Evolutionary conservation across 2,329 filamentous ascomycete genomes (phyloP).

Genomic region (Plenodomus lindquistii): DNA sequence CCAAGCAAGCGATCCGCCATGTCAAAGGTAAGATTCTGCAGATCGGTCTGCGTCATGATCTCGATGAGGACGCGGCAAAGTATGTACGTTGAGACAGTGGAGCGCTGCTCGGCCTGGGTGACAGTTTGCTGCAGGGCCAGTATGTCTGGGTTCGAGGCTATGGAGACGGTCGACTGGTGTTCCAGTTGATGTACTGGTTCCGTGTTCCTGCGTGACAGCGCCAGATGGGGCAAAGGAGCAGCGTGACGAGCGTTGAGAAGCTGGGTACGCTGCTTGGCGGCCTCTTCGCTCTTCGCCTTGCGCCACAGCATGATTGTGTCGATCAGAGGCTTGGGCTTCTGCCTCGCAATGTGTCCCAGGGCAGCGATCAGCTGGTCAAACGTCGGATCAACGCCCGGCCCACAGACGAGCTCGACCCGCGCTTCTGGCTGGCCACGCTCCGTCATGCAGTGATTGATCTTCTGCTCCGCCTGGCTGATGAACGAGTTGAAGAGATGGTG

Average conservation of each 20-base stretch:
- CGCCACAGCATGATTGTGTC: constrained; percentile 98
- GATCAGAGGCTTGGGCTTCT: constrained; percentile 92
- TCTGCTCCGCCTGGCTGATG: constrained; percentile 94
- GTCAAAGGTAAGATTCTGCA: constrained; percentile 80
- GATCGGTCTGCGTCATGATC: constrained; percentile 86
- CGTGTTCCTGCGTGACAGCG: constrained; percentile 43
- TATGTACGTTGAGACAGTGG: constrained; percentile 93
- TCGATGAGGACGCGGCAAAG: constrained; percentile 92
- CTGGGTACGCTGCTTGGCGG: constrained; percentile 48
- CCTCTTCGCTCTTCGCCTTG: constrained; percentile 91
- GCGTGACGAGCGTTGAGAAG: constrained; percentile 39
- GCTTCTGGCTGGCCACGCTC: constrained; percentile 79
- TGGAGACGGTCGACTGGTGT: constrained; percentile 25
- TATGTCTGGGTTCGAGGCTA: constrained; percentile 35
- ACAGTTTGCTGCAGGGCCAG: constrained; percentile 69
- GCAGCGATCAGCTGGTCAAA: constrained; percentile 96
- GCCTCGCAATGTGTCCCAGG: constrained; percentile 89
- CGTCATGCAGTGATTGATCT: constrained; percentile 85
- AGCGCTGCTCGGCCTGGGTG: constrained; percentile 81
- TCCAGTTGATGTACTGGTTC: constrained; percentile 39
- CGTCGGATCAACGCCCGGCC: constrained; percentile 79
- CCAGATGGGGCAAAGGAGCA: constrained; percentile 23
- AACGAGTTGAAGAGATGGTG: constrained; percentile 98
- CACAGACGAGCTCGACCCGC: constrained; percentile 86
- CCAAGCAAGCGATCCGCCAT: constrained; percentile 94